These are phyloP conservation scores for Sphagnum fallax DNA, from an alignment of 228 moss, liverwort and hornwort genomes.

Conservation along the genomic window DNA sequence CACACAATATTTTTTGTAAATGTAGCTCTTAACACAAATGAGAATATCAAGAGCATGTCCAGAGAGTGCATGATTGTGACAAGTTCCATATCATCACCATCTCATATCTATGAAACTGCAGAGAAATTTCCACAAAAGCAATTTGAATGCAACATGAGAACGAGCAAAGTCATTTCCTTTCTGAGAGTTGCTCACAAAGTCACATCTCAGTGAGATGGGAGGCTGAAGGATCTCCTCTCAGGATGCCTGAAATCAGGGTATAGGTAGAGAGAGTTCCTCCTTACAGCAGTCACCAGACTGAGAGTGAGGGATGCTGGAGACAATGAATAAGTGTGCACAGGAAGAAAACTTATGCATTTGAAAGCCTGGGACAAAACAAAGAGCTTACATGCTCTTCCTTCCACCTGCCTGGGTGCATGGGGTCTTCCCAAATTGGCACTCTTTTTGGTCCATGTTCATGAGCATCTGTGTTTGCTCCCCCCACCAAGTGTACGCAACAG, in stretches of 20 bases:
- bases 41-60: background rate
- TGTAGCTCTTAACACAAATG: background rate
- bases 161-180: too few relatives aligned
- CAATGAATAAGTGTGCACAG: background rate
- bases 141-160: too few relatives aligned
- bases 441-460: constrained; percentile 1
- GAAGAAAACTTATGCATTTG: too few relatives aligned
- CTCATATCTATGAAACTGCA: background rate
- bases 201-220: too few relatives aligned
- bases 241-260: background rate
- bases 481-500: too few relatives aligned
- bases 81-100: background rate
- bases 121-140: too few relatives aligned
- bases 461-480: background rate
- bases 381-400: constrained; percentile 3
- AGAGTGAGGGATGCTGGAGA: background rate
- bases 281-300: background rate
- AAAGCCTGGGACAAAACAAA: background rate
- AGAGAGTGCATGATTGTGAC: background rate
- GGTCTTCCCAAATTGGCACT: constrained; percentile 4
- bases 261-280: background rate
- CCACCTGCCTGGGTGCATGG: constrained; percentile 1
- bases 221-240: background rate
- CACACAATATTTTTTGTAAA: background rate
- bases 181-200: too few relatives aligned